A percentile compares a stretch with the other conserved stretches of the same genome.
Conservation (phyloP, 2,329 filamentous ascomycete genomes). For the Trichoderma sp. region DNA sequence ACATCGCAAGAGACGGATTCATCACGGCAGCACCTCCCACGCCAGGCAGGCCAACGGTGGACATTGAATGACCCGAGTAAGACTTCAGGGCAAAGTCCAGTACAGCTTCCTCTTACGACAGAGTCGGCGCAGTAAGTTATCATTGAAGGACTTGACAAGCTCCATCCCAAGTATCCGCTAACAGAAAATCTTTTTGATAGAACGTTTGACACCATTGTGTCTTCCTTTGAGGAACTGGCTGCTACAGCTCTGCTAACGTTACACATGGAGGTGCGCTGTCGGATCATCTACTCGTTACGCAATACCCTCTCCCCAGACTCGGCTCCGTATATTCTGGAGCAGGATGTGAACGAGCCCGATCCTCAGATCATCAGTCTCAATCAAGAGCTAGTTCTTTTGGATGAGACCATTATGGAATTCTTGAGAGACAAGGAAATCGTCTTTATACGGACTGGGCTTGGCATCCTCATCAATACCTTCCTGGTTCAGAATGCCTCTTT, state of each 20-base stretch:
- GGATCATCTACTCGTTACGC: slow-evolving; percentile 75
- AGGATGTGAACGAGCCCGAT: slow-evolving; percentile 73
- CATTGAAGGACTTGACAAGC: background rate
- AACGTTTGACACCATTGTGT: slow-evolving; percentile 81
- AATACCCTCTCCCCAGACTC: slow-evolving; percentile 58
- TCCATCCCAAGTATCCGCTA: background rate
- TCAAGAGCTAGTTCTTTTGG: slow-evolving; percentile 78
- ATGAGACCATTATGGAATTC: slow-evolving; percentile 73
- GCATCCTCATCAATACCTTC: slow-evolving; percentile 72
- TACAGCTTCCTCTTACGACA: slow-evolving; percentile 82
- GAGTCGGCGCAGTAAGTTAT: slow-evolving; percentile 72
- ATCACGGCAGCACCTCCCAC: slow-evolving; percentile 51
- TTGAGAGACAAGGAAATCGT: slow-evolving; percentile 67
- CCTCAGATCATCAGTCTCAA: slow-evolving; percentile 80
- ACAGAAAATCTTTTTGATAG: slow-evolving; percentile 36
- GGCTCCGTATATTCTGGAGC: slow-evolving; percentile 63
- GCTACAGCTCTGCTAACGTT: slow-evolving; percentile 77
- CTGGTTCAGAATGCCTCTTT: slow-evolving; percentile 69
- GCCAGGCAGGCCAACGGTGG: slow-evolving; percentile 71
- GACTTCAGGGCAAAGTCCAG: slow-evolving; percentile 55
- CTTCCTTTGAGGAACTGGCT: slow-evolving; percentile 78
- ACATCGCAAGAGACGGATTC: slow-evolving; percentile 69
- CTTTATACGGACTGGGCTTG: slow-evolving; percentile 75
- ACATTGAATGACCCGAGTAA: slow-evolving; percentile 66
- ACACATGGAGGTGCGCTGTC: slow-evolving; percentile 83